Conservation (phyloP, 257 asterid genomes). For the Solanum tacnaense region DNA sequence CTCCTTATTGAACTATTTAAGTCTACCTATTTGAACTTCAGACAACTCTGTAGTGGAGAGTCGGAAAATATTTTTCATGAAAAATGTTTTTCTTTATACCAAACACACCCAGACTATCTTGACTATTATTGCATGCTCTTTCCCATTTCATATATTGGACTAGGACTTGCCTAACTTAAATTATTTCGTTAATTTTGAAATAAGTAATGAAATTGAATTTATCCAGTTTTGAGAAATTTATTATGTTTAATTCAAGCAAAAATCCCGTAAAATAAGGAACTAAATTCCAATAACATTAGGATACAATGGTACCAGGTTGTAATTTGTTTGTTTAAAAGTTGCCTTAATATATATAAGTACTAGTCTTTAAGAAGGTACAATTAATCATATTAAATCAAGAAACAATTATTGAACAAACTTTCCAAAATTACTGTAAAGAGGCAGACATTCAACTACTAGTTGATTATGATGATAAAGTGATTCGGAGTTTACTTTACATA, state of each 20-base stretch:
- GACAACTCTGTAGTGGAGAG: neutral
- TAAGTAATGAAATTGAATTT: neutral
- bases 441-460: neutral
- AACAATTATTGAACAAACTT: neutral
- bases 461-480: neutral
- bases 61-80: too few species aligned
- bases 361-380: neutral
- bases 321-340: neutral
- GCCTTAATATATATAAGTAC: neutral
- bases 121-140: neutral
- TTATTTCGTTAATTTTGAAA: neutral
- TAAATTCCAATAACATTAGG: neutral
- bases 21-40: neutral
- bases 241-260: neutral
- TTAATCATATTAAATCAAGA: neutral
- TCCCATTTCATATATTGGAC: neutral
- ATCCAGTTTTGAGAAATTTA: neutral
- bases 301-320: neutral
- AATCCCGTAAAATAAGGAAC: neutral
- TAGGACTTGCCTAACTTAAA: neutral
- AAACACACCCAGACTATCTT: neutral
- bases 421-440: neutral
- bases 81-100: too few species aligned
- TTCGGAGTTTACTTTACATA: neutral
- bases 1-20: neutral